Evolutionary conservation across 805 yeast species (phyloP).

Genomic region (Spathaspora sp.): DNA sequence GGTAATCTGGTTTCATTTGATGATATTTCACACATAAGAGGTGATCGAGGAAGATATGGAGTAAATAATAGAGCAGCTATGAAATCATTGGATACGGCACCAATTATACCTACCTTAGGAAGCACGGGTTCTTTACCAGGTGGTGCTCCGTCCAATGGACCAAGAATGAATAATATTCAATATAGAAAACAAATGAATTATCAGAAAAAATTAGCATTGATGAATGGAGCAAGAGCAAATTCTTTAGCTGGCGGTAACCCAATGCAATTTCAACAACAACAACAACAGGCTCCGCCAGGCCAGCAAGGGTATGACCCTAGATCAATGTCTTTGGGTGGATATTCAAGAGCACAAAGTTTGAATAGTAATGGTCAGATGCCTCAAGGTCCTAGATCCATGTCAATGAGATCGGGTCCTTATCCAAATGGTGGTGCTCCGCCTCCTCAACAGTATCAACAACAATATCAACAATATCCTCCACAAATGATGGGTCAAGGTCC

Average conservation of each 20-base stretch:
- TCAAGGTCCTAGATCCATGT: conserved; percentile 25
- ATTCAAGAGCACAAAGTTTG: conserved; percentile 16
- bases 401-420: conserved; percentile 14
- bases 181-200: conserved; percentile 69
- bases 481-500: not conserved
- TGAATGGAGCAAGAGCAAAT: conserved; percentile 45
- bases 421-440: conserved; percentile 3
- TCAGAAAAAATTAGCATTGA: conserved; percentile 56
- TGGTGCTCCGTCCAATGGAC: conserved; percentile 4
- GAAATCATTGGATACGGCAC: conserved; percentile 53
- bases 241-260: conserved; percentile 34
- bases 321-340: conserved; percentile 7
- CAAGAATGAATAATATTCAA: conserved; percentile 44
- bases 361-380: conserved; percentile 1
- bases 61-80: conserved; percentile 20
- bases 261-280: conserved; percentile 14
- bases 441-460: conserved; percentile 1
- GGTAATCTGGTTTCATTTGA: conserved; percentile 51
- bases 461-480: conserved; percentile 4
- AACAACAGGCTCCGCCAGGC: conserved; percentile 7
- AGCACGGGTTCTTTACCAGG: conserved; percentile 19
- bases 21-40: conserved; percentile 57
- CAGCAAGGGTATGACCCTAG: conserved; percentile 7
- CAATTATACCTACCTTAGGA: conserved; percentile 69
- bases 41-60: conserved; percentile 67